A percentile compares a stretch with the other conserved stretches of the same genome.
These are phyloP conservation scores for Yamadazyma buinensis DNA, from an alignment of 1,139 yeast species.

Conservation along the genomic window DNA sequence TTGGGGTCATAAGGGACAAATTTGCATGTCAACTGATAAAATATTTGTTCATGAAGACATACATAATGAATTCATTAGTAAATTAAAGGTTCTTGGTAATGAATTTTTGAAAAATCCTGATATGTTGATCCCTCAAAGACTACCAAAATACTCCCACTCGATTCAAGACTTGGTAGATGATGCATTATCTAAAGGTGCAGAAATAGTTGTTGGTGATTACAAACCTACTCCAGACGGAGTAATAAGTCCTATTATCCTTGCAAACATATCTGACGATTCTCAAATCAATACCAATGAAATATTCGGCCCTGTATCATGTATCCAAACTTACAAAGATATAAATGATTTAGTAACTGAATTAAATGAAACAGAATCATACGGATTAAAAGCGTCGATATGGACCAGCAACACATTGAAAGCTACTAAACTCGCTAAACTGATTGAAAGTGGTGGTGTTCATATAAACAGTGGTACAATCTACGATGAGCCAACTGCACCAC, in stretches of 20 bases:
- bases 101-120: slow-evolving; percentile 20
- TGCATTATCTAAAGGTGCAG: slow-evolving; percentile 43
- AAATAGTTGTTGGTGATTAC: slow-evolving; percentile 21
- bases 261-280: slow-evolving; percentile 31
- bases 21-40: slow-evolving; percentile 44
- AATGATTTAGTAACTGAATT: slow-evolving; percentile 24
- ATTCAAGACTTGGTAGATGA: slow-evolving; percentile 30
- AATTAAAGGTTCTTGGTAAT: slow-evolving; percentile 19
- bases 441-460: slow-evolving; percentile 50
- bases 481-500: slow-evolving; percentile 51
- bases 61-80: slow-evolving; percentile 23
- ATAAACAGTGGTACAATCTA: slow-evolving; percentile 46
- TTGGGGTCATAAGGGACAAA: slow-evolving; percentile 44
- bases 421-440: slow-evolving; percentile 27
- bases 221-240: slow-evolving; percentile 4
- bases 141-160: slow-evolving; percentile 19
- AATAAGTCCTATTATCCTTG: slow-evolving; percentile 31
- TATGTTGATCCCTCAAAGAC: slow-evolving; percentile 25
- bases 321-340: slow-evolving; percentile 30
- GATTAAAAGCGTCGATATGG: slow-evolving; percentile 58
- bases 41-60: slow-evolving; percentile 29
- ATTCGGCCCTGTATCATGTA: slow-evolving; percentile 47
- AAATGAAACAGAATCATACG: slow-evolving; percentile 32
- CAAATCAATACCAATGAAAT: slow-evolving; percentile 31
- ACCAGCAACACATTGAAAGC: slow-evolving; percentile 40